Percentiles rank a stretch among this genome's conserved stretches.
These are phyloP conservation scores for Huntiella abstrusa DNA, from an alignment of 2,329 filamentous ascomycete species.

Conservation along the genomic window DNA sequence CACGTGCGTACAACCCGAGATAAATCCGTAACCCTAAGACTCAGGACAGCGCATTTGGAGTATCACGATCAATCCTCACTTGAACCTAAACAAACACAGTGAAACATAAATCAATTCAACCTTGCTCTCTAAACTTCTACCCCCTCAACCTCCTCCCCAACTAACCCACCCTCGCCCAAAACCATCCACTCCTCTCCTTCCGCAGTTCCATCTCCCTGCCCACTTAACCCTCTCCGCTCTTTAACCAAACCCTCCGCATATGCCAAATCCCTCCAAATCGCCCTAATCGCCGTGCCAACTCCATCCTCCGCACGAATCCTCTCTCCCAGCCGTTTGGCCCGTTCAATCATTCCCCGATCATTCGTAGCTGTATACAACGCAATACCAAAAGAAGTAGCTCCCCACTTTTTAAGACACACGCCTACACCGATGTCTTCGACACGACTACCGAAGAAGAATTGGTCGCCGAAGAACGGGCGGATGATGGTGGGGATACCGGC, in stretches of 20 bases:
- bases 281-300: conserved; percentile 76
- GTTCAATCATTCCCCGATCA: conserved; percentile 76
- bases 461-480: conserved; percentile 92
- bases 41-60: background rate
- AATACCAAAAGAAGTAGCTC: conserved; percentile 65
- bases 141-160: conserved; percentile 17
- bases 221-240: conserved; percentile 24
- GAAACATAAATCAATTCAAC: conserved; percentile 14
- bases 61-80: background rate
- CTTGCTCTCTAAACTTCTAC: conserved; percentile 26
- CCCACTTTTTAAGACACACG: conserved; percentile 73
- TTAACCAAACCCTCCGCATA: conserved; percentile 67
- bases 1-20: too few species aligned
- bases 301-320: conserved; percentile 83
- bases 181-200: conserved; percentile 85
- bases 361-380: conserved; percentile 85
- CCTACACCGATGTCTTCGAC: conserved; percentile 90
- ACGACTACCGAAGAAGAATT: conserved; percentile 83
- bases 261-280: conserved; percentile 85
- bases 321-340: conserved; percentile 65
- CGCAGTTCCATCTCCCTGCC: conserved; percentile 29
- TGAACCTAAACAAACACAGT: background rate
- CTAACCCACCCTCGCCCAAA: conserved; percentile 34
- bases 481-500: conserved; percentile 88
- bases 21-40: background rate